These are phyloP conservation scores for Claviceps sp. DNA, from an alignment of 2,329 filamentous ascomycete species.

Conservation along the genomic window DNA sequence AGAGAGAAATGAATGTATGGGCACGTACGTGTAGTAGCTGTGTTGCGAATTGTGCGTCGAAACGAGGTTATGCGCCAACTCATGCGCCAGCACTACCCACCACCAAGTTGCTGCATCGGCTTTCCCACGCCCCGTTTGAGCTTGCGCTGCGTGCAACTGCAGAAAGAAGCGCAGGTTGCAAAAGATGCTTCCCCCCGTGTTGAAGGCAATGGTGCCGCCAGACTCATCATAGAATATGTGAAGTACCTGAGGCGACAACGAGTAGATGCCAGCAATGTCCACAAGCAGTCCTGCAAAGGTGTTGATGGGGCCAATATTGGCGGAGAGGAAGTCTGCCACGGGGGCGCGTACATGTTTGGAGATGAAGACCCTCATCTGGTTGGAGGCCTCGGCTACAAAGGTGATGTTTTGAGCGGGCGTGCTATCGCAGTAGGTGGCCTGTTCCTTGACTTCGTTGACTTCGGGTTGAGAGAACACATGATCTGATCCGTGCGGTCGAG, in stretches of 20 bases:
- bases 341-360: slow-evolving; percentile 37
- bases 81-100: slow-evolving; percentile 93
- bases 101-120: slow-evolving; percentile 70
- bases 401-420: slow-evolving; percentile 59
- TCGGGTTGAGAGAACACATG: slow-evolving; percentile 59
- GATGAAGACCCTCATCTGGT: slow-evolving; percentile 63
- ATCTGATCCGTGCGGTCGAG: slow-evolving; percentile 61
- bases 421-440: slow-evolving; percentile 75
- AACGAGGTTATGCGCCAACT: slow-evolving; percentile 89
- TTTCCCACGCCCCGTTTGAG: slow-evolving; percentile 29
- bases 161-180: slow-evolving; percentile 85
- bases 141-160: slow-evolving; percentile 53
- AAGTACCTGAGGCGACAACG: slow-evolving; percentile 51
- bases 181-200: slow-evolving; percentile 74
- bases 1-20: background rate
- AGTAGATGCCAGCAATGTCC: slow-evolving; percentile 60
- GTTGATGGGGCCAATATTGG: slow-evolving; percentile 50
- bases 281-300: slow-evolving; percentile 55
- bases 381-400: slow-evolving; percentile 55
- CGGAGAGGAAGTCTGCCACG: slow-evolving; percentile 40
- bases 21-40: slow-evolving; percentile 62
- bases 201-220: slow-evolving; percentile 84
- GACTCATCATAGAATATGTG: slow-evolving; percentile 79
- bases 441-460: slow-evolving; percentile 64
- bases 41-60: slow-evolving; percentile 63